These are phyloP conservation scores for Aspergillus affinis DNA, from an alignment of 495 filamentous ascomycete species.

Conservation along the genomic window DNA sequence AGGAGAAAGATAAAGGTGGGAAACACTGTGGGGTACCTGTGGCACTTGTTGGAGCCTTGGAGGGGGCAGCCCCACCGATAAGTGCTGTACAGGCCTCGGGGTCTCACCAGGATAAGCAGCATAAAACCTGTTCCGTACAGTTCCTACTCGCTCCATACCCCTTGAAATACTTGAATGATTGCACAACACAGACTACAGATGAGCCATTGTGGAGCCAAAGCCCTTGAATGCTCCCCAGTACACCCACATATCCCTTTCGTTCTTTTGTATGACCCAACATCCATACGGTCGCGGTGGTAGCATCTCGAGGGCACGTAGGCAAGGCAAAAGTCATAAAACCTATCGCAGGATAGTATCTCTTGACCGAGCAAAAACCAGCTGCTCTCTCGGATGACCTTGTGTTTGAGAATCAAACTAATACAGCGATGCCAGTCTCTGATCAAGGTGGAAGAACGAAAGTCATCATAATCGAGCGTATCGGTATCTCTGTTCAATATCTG, in stretches of 20 bases:
- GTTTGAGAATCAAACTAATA: background rate
- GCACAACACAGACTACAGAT: background rate
- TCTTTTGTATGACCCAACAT: slow-evolving; percentile 44
- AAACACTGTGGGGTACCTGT: background rate
- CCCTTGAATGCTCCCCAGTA: slow-evolving; percentile 35
- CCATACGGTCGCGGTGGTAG: slow-evolving; percentile 35
- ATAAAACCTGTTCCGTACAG: no score
- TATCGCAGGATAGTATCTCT: no score
- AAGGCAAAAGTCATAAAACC: no score
- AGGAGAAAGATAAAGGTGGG: background rate
- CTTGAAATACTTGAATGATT: no score
- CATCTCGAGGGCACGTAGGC: slow-evolving; percentile 17
- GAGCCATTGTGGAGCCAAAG: background rate
- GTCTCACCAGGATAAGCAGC: no score
- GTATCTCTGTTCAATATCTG: slow-evolving; percentile 19
- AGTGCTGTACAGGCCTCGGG: no score
- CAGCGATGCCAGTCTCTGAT: background rate
- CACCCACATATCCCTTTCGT: slow-evolving; percentile 51
- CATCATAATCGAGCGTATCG: slow-evolving; percentile 29
- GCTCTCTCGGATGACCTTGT: no score
- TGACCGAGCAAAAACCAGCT: no score
- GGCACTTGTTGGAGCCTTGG: no score
- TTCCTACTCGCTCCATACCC: no score
- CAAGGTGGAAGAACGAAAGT: slow-evolving; percentile 5
- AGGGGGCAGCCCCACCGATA: no score